Conservation (phyloP, 768 basidiomycete genomes). For the Phylloporus sp. region DNA sequence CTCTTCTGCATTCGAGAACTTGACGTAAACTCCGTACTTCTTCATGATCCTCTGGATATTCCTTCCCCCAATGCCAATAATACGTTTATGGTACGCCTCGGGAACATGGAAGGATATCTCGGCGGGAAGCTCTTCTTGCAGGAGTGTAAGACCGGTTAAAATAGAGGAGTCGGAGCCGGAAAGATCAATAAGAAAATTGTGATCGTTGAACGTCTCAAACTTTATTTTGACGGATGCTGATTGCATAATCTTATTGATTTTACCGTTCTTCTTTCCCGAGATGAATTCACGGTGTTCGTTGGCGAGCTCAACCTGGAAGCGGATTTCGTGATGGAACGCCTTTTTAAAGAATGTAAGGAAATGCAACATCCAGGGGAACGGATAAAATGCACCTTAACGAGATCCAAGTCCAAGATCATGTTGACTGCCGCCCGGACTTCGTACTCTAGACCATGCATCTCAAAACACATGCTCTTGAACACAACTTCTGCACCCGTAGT, state of each 20-base stretch:
- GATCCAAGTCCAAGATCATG: constrained; percentile 86
- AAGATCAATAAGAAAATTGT: constrained; percentile 92
- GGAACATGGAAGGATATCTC: constrained; percentile 99
- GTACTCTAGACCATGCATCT: constrained; percentile 90
- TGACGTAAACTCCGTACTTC: constrained; percentile 99
- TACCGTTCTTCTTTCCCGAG: constrained; percentile 98
- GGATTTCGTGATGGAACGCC: constrained; percentile 95
- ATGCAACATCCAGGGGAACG: neutral
- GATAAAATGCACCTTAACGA: constrained; percentile 67
- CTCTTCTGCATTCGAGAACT: constrained; percentile 97
- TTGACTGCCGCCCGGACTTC: constrained; percentile 84
- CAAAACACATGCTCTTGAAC: constrained; percentile 96
- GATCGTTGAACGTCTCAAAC: constrained; percentile 96
- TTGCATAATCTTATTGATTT: constrained; percentile 99
- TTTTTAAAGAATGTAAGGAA: constrained; percentile 25
- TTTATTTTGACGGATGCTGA: constrained; percentile 96
- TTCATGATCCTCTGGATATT: constrained; percentile 99
- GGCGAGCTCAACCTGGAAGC: constrained; percentile 95
- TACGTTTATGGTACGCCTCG: constrained; percentile 97
- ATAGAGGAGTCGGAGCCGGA: constrained; percentile 82
- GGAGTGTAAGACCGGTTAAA: constrained; percentile 79
- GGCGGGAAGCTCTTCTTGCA: constrained; percentile 97
- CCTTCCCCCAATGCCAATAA: constrained; percentile 96
- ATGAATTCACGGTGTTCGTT: constrained; percentile 99
- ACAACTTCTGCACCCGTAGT: constrained; percentile 90